Percentiles rank a stretch among this genome's conserved stretches.
Evolutionary conservation across 192 early-diverging fungal genomes (phyloP).

Genomic region (Gaertneriomyces semiglobifer): DNA sequence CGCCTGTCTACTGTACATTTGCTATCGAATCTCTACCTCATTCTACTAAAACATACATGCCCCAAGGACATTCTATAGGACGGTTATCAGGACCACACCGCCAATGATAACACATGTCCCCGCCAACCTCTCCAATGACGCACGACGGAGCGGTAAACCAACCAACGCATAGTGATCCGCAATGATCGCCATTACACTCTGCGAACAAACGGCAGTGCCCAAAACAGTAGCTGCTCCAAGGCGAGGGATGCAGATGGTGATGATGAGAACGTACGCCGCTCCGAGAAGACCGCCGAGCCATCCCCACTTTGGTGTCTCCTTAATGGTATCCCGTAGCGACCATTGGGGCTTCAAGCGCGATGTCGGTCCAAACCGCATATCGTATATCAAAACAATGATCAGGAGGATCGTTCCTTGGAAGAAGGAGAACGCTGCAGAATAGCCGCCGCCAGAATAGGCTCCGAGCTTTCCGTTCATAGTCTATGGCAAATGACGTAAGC

Average conservation of each 20-base stretch:
- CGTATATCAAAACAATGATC: not conserved
- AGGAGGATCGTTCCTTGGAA: constrained; percentile 5
- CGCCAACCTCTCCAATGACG: constrained; percentile 42
- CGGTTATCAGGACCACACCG: constrained; percentile 27
- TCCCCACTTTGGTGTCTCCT: constrained; percentile 40
- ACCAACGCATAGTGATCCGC: constrained; percentile 53
- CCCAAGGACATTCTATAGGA: constrained; percentile 8
- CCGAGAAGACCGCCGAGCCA: constrained; percentile 53
- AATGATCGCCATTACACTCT: constrained; percentile 48
- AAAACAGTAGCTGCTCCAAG: constrained; percentile 52
- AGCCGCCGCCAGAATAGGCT: not conserved
- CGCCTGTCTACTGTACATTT: no score
- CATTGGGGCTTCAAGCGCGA: constrained; percentile 3
- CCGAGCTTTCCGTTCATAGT: constrained; percentile 31
- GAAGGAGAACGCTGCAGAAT: constrained; percentile 14
- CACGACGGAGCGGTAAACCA: constrained; percentile 40
- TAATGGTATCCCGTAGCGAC: not conserved
- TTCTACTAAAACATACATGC: not conserved
- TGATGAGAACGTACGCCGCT: constrained; percentile 51
- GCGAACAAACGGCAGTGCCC: constrained; percentile 49
- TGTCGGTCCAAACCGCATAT: constrained; percentile 14
- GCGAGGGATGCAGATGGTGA: constrained; percentile 49
- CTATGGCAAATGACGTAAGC: no score
- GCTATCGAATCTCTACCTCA: no score
- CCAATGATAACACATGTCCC: constrained; percentile 22